These are phyloP conservation scores for Termitomyces sp. DNA, from an alignment of 768 basidiomycete species.

Conservation along the genomic window DNA sequence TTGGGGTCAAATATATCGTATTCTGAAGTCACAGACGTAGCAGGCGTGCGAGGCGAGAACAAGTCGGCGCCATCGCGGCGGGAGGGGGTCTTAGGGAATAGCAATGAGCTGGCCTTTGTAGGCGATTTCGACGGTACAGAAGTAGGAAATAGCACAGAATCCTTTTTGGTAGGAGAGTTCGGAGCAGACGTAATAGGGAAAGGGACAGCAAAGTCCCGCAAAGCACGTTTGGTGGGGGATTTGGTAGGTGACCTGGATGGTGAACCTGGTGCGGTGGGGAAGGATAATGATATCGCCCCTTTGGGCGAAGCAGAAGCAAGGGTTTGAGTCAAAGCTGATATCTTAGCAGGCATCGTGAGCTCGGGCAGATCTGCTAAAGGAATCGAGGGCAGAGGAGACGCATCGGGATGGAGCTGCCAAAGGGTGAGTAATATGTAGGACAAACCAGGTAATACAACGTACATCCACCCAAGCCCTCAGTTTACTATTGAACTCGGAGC, in stretches of 20 bases:
- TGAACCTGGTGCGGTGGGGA: conserved; percentile 35
- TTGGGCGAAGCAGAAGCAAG: conserved; percentile 76
- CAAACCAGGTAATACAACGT: conserved; percentile 11
- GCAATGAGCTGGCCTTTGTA: conserved; percentile 21
- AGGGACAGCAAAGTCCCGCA: conserved; percentile 18
- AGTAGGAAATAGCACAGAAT: conserved; percentile 1
- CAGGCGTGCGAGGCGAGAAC: conserved; percentile 44
- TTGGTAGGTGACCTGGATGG: conserved; percentile 31
- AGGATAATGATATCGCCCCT: conserved; percentile 34
- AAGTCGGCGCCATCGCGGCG: conserved; percentile 34
- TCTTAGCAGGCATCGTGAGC: conserved; percentile 45
- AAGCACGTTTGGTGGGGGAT: conserved; percentile 31
- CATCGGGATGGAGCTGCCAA: conserved; percentile 45
- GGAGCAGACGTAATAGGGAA: not conserved
- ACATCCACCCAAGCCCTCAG: conserved; percentile 64
- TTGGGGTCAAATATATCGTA: conserved; percentile 37
- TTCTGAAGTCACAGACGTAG: conserved; percentile 19
- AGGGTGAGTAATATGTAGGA: not conserved
- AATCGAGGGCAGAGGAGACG: conserved; percentile 42
- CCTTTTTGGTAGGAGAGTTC: conserved; percentile 6
- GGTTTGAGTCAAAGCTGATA: conserved; percentile 64
- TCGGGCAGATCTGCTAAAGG: conserved; percentile 65
- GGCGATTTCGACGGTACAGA: not conserved
- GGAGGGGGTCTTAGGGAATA: conserved; percentile 66
- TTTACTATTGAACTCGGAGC: conserved; percentile 52